Percentiles rank a stretch among this genome's conserved stretches.
Conservation (phyloP, 352 stramenopile species). For the Phytophthora rubi region DNA sequence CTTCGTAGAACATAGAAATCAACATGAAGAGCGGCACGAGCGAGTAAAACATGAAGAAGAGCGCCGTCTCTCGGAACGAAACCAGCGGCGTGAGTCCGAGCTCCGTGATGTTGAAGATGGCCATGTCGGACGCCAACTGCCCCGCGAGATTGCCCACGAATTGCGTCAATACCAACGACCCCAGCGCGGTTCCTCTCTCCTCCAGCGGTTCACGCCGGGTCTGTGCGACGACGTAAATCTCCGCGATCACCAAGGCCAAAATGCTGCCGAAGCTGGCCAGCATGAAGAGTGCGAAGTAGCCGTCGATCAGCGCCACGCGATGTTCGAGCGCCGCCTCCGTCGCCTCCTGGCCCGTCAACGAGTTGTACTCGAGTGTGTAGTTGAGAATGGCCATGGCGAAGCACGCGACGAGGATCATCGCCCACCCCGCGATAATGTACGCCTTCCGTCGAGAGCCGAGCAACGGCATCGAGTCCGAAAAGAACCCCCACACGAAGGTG, state of each 20-base stretch:
- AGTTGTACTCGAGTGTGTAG: constrained; percentile 57
- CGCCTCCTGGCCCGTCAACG: constrained; percentile 26
- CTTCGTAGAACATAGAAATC: constrained; percentile 50
- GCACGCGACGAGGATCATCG: constrained; percentile 44
- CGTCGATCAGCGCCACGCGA: constrained; percentile 43
- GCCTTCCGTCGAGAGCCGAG: constrained; percentile 54
- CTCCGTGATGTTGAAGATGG: constrained; percentile 58
- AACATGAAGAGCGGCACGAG: constrained; percentile 48
- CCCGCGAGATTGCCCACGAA: constrained; percentile 55
- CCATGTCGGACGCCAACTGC: constrained; percentile 50
- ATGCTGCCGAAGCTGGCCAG: constrained; percentile 60
- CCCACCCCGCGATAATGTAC: constrained; percentile 65
- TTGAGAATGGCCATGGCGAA: constrained; percentile 65
- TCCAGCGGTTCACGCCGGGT: constrained; percentile 51
- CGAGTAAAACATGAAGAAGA: constrained; percentile 60
- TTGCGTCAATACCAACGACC: constrained; percentile 59
- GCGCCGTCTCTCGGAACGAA: constrained; percentile 49
- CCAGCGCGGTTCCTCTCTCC: constrained; percentile 44
- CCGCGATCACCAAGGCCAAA: constrained; percentile 51
- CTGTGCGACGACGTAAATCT: constrained; percentile 67
- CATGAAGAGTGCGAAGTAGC: constrained; percentile 51
- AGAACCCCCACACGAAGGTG: constrained; percentile 56
- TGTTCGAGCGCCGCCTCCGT: constrained; percentile 21
- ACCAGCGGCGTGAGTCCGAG: constrained; percentile 52
- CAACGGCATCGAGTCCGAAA: constrained; percentile 58